A percentile compares a stretch with the other conserved stretches of the same genome.
These are phyloP conservation scores for Penicillium sp. DNA, from an alignment of 2,329 filamentous ascomycete species.

Conservation along the genomic window DNA sequence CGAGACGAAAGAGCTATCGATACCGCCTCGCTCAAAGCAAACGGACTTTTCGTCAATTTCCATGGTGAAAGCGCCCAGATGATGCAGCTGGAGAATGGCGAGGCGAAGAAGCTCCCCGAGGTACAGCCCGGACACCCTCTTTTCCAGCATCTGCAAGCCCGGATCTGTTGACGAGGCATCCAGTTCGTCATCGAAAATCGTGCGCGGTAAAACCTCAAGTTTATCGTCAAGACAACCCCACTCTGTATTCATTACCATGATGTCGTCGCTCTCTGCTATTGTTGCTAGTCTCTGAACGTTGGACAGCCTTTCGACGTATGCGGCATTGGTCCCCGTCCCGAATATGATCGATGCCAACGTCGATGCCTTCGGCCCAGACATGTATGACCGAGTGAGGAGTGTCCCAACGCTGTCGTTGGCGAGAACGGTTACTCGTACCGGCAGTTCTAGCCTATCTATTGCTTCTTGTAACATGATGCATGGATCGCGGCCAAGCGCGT, in stretches of 20 bases:
- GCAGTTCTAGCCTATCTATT: constrained; percentile 23
- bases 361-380: constrained; percentile 13
- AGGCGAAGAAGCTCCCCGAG: constrained; percentile 28
- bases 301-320: constrained; percentile 24
- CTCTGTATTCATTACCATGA: constrained; percentile 31
- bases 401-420: constrained; percentile 30
- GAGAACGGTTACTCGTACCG: constrained; percentile 26
- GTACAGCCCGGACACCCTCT: constrained; percentile 28
- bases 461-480: constrained; percentile 29
- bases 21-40: constrained; percentile 18
- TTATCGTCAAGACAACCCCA: constrained; percentile 30
- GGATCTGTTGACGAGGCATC: constrained; percentile 20
- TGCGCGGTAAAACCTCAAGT: constrained; percentile 25
- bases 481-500: constrained; percentile 26
- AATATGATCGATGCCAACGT: constrained; percentile 27
- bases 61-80: constrained; percentile 10
- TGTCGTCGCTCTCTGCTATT: background rate
- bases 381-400: constrained; percentile 26
- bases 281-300: constrained; percentile 16
- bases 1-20: constrained; percentile 24
- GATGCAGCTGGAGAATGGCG: constrained; percentile 16
- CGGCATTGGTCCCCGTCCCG: constrained; percentile 30
- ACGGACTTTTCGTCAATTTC: constrained; percentile 4
- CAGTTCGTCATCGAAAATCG: constrained; percentile 24
- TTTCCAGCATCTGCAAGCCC: constrained; percentile 28